Base-by-base conservation (phyloP, 1,139 yeast species). In the Spathaspora jeffriesii region DNA sequence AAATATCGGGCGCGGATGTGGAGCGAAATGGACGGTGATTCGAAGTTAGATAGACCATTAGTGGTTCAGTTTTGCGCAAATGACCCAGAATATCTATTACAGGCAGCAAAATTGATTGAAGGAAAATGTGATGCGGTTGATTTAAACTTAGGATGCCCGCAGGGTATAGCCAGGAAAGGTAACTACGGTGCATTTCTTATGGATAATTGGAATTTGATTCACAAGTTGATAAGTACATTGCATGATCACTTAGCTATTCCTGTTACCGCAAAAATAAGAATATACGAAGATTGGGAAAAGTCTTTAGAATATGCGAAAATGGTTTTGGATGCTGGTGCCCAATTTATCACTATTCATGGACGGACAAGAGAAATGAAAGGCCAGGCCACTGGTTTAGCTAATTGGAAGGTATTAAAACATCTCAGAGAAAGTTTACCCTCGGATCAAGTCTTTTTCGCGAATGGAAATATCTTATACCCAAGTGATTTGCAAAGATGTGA, bases 321-420 rank as follows among this genome's bases (percentile, higher is more conserved):
- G 90, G 92, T 95, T n/a, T 71, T 93, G 30, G 78, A 78, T 53
- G 97, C 99, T 0, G 99, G 99, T 7, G 99, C 99, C 0, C 97
- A 91, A 67, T 89, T 93, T 61, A 71, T 95, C 40, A 91, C 98
- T 1, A 88, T 95, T 5, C 99, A 95, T 65, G 98, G 98, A 2
- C 79, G 99, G 58, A 88, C 98, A 1, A 77, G 99, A 54, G 99
- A 92, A 52, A 95, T 92, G 96, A 93, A 93, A 66, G 99, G 99
- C 5, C 98, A 92, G 64, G 79, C 82, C 50, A 92, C 99, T 0
- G 99, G 99, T 0, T 69, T 95, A 45, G 99, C 99, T 1, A 92
- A 93, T 68, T 93, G 99, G 98, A 78, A 82, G 25, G 77, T 85
- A 27, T 78, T 95, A 52, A 79, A 75, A 55, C 89, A 82, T 61